These are phyloP conservation scores for Microsporum ferrugineum DNA, from an alignment of 2,329 filamentous ascomycete species.

Conservation along the genomic window DNA sequence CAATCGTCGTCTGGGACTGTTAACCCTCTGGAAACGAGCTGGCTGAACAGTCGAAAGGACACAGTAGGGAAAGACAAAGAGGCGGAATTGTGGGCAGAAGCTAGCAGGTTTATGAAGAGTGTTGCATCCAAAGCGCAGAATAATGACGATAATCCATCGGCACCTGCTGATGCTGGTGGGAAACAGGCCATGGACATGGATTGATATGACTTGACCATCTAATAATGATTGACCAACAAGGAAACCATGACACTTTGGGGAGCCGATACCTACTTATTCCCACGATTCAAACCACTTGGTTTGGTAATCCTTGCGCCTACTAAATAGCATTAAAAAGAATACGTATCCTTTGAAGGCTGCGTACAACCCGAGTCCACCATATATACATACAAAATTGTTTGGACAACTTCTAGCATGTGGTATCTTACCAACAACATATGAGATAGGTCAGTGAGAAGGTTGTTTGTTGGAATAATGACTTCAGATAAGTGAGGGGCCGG, in stretches of 20 bases:
- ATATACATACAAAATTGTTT: no score
- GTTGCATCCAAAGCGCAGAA: slow-evolving; percentile 16
- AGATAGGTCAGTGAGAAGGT: no score
- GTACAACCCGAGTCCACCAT: no score
- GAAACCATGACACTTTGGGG: neutral
- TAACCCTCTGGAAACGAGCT: slow-evolving; percentile 68
- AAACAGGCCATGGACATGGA: slow-evolving; percentile 31
- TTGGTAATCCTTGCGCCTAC: neutral
- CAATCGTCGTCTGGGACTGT: slow-evolving; percentile 25
- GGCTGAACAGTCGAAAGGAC: slow-evolving; percentile 75
- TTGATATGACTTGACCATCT: slow-evolving; percentile 15
- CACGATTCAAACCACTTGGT: neutral
- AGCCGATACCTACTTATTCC: neutral
- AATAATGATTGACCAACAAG: neutral
- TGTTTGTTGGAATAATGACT: no score
- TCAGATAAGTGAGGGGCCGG: no score
- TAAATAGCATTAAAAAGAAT: no score
- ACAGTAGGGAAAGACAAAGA: slow-evolving; percentile 76
- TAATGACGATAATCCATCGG: slow-evolving; percentile 6
- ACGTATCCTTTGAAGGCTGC: no score
- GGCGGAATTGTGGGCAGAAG: slow-evolving; percentile 60
- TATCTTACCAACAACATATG: no score
- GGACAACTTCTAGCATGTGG: no score
- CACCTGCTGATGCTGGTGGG: neutral
- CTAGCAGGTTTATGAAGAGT: slow-evolving; percentile 44